Conservation (phyloP, 768 basidiomycete genomes). For the Plicaturopsis crispa region DNA sequence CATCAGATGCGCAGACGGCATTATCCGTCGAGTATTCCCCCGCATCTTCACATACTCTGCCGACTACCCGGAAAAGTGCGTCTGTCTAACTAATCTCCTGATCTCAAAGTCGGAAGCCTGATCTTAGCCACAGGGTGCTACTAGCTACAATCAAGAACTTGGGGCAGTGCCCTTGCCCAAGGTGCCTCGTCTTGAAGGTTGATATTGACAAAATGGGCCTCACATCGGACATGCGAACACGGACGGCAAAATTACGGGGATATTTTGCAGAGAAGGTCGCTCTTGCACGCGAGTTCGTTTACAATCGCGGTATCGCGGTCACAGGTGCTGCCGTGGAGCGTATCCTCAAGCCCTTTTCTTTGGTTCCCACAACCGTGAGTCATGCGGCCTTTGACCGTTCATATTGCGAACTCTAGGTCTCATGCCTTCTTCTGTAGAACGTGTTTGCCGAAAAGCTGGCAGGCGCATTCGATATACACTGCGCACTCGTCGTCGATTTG, state of each 20-base stretch:
- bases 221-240: neutral
- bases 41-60: constrained; percentile 25
- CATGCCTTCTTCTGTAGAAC: constrained; percentile 18
- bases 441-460: constrained; percentile 20
- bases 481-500: constrained; percentile 15
- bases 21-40: constrained; percentile 15
- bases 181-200: constrained; percentile 22
- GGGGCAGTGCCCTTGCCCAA: constrained; percentile 24
- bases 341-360: constrained; percentile 4
- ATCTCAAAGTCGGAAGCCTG: constrained; percentile 2
- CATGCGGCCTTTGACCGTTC: neutral
- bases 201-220: constrained; percentile 3
- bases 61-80: constrained; percentile 30
- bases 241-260: neutral
- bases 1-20: constrained; percentile 14
- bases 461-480: constrained; percentile 17
- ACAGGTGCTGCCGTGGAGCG: constrained; percentile 5
- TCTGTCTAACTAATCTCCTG: constrained; percentile 1
- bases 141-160: constrained; percentile 15
- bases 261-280: neutral
- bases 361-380: constrained; percentile 9
- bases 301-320: constrained; percentile 1
- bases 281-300: constrained; percentile 6
- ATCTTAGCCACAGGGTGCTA: constrained; percentile 14
- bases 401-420: neutral